Percentiles rank a stretch among this genome's conserved stretches.
Conservation (phyloP, 768 basidiomycete species). For the Rhizopogon vesiculosus region DNA sequence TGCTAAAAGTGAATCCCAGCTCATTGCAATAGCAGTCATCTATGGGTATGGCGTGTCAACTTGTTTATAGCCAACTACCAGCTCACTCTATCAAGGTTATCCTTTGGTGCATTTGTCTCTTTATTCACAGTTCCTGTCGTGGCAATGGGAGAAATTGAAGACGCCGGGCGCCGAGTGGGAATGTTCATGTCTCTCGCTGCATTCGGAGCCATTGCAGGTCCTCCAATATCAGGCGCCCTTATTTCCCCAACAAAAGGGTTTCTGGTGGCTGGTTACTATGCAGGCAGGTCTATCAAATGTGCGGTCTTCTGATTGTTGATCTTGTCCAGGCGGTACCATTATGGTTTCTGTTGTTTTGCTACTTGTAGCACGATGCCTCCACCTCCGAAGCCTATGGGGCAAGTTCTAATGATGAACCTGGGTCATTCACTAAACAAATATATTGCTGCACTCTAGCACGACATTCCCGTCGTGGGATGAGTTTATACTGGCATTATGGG, state of each 20-base stretch:
- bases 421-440: too few relatives aligned
- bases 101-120: conserved; percentile 59
- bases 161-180: conserved; percentile 62
- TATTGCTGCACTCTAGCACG: too few relatives aligned
- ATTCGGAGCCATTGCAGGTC: conserved; percentile 60
- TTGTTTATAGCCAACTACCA: not conserved
- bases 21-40: conserved; percentile 50
- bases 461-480: not conserved
- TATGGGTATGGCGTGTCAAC: conserved; percentile 50
- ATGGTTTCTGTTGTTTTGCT: conserved; percentile 39
- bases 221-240: conserved; percentile 73
- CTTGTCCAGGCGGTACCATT: conserved; percentile 30
- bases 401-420: conserved; percentile 14
- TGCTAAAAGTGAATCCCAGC: conserved; percentile 34
- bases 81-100: conserved; percentile 34
- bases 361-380: conserved; percentile 34
- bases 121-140: conserved; percentile 54
- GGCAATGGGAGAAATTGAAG: conserved; percentile 52
- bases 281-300: conserved; percentile 20
- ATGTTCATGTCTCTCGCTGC: conserved; percentile 60
- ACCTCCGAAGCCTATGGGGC: conserved; percentile 34
- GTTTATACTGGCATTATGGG: too few relatives aligned
- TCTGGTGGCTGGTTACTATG: conserved; percentile 32
- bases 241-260: conserved; percentile 46
- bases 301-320: not conserved